A percentile compares a stretch with the other conserved stretches of the same genome.
Evolutionary conservation across 495 filamentous ascomycete species (phyloP).

Genomic region (Lineolata rhizophorae): DNA sequence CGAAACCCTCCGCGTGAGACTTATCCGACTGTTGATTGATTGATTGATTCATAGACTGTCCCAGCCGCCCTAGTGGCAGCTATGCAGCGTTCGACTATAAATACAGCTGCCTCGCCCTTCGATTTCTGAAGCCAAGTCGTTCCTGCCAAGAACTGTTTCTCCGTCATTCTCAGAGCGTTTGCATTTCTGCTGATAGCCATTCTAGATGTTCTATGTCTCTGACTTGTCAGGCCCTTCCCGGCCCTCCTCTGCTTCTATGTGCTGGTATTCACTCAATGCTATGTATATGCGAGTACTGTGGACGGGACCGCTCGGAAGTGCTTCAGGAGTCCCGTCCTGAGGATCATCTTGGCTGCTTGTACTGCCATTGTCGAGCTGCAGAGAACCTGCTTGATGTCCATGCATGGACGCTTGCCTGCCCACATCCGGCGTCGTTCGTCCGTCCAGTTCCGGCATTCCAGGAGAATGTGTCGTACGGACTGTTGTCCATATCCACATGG

Average conservation of each 20-base stretch:
- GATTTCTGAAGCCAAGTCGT: conserved; percentile 1
- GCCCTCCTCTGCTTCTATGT: too few relatives aligned
- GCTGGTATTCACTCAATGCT: too few relatives aligned
- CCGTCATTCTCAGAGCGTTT: too few relatives aligned
- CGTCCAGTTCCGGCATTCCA: too few relatives aligned
- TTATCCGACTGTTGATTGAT: too few relatives aligned
- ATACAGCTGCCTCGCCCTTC: conserved; percentile 11
- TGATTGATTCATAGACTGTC: conserved; percentile 14
- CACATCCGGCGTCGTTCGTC: too few relatives aligned
- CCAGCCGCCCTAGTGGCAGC: conserved; percentile 12
- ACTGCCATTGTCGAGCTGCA: conserved; percentile 12
- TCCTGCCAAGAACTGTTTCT: background rate
- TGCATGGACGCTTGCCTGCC: conserved; percentile 2
- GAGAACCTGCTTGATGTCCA: conserved; percentile 8
- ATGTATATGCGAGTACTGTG: too few relatives aligned
- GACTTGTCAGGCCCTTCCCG: too few relatives aligned
- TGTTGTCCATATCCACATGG: conserved; percentile 10
- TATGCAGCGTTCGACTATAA: conserved; percentile 14
- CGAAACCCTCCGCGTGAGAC: too few relatives aligned
- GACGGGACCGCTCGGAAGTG: too few relatives aligned
- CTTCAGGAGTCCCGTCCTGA: conserved; percentile 13
- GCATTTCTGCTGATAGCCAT: conserved; percentile 1
- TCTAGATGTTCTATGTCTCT: conserved; percentile 6
- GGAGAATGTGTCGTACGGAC: conserved; percentile 14
- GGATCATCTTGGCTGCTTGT: conserved; percentile 15